A percentile compares a stretch with the other conserved stretches of the same genome.
Conservation (phyloP, 345 rosid species). For the Boechera retrofracta region DNA sequence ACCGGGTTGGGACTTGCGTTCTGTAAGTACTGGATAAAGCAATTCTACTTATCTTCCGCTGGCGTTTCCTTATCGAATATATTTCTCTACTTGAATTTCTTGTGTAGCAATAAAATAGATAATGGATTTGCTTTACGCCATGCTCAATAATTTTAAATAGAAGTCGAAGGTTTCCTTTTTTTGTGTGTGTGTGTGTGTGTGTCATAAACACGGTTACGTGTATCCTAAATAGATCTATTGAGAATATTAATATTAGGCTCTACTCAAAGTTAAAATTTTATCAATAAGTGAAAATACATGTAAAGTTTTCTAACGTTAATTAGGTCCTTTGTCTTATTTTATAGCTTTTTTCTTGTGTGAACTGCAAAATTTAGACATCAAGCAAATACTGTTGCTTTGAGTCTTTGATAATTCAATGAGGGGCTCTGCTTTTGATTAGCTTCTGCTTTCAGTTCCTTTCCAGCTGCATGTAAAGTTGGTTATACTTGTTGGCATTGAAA, state of each 20-base stretch:
- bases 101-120: background rate
- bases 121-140: background rate
- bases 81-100: conserved; percentile 16
- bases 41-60: background rate
- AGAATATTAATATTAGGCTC: background rate
- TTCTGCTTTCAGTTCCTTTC: background rate
- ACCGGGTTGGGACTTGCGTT: conserved; percentile 94
- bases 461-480: conserved; percentile 17
- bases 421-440: conserved; percentile 6
- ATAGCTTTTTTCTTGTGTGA: conserved; percentile 11
- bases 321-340: background rate
- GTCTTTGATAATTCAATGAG: background rate
- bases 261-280: background rate
- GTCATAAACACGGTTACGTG: background rate
- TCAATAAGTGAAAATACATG: background rate
- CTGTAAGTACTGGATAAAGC: conserved; percentile 70
- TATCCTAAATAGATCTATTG: background rate
- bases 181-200: no score
- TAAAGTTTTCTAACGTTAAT: background rate
- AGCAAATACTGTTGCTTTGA: conserved; percentile 1
- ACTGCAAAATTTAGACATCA: conserved; percentile 24
- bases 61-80: background rate
- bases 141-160: no score
- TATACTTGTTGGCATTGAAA: conserved; percentile 17
- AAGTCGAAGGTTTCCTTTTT: no score